Percentiles rank a stretch among this genome's conserved stretches.
Conservation (phyloP, 2,329 filamentous ascomycete genomes). For the Apiospora aurea region DNA sequence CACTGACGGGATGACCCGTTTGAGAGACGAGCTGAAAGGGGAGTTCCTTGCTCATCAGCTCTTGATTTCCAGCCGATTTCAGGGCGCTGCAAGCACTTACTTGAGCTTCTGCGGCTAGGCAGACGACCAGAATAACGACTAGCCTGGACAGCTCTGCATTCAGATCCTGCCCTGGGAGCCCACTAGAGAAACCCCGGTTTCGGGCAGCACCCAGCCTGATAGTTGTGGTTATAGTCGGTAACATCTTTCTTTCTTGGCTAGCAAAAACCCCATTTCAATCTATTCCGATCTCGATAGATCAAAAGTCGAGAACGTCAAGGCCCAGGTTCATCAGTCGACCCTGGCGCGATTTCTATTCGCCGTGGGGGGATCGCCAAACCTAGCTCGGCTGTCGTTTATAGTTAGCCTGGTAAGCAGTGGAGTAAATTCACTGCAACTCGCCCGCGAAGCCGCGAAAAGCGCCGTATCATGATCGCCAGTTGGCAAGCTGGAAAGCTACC, state of each 20-base stretch:
- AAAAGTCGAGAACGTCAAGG: background rate
- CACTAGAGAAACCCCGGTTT: background rate
- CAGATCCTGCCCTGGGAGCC: background rate
- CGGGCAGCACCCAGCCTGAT: background rate
- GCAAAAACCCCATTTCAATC: background rate
- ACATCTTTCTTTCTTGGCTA: background rate
- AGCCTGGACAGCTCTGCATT: background rate
- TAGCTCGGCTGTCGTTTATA: background rate
- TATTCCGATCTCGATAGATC: background rate
- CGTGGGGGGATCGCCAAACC: background rate
- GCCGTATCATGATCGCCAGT: background rate
- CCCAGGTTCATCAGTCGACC: background rate
- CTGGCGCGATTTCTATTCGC: background rate
- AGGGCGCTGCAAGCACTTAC: background rate
- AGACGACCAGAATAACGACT: background rate
- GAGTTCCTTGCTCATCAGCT: background rate
- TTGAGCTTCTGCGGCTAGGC: background rate
- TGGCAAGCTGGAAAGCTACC: background rate
- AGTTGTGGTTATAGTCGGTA: slow-evolving; percentile 8
- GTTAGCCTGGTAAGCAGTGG: background rate
- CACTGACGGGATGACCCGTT: background rate
- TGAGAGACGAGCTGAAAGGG: background rate
- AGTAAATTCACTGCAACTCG: background rate
- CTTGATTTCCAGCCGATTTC: background rate
- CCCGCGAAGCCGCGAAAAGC: background rate